A percentile compares a stretch with the other conserved stretches of the same genome.
Conservation (phyloP, 2,329 filamentous ascomycete species). For the Cladosporium sp. region DNA sequence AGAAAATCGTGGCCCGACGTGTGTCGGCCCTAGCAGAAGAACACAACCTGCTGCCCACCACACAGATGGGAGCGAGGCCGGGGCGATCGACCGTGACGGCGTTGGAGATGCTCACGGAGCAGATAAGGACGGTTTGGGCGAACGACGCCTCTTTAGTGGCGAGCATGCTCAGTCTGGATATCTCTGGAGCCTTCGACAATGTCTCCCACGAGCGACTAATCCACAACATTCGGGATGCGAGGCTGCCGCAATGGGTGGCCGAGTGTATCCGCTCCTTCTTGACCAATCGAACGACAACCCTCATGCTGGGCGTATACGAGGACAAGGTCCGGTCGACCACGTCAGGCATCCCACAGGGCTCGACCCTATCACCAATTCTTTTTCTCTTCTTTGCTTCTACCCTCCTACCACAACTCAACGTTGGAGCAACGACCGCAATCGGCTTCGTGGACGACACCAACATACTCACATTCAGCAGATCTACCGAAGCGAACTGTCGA, state of each 20-base stretch:
- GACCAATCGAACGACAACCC: conserved; percentile 12
- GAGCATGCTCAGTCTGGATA: conserved; percentile 36
- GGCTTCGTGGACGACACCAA: conserved; percentile 17
- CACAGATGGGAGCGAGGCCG: not conserved
- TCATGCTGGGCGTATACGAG: conserved; percentile 24
- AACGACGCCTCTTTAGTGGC: conserved; percentile 22
- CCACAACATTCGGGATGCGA: conserved; percentile 35
- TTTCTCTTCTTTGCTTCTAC: conserved; percentile 38
- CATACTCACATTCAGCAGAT: conserved; percentile 16
- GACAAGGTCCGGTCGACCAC: conserved; percentile 23
- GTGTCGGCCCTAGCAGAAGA: not conserved
- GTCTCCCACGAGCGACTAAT: conserved; percentile 40
- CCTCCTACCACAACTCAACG: conserved; percentile 24
- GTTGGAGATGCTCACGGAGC: conserved; percentile 2
- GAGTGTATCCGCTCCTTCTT: conserved; percentile 33
- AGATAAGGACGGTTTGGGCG: conserved; percentile 1
- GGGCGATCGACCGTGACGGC: not conserved
- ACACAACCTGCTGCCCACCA: not conserved
- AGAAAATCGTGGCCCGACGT: conserved; percentile 7
- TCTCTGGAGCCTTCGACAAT: conserved; percentile 36
- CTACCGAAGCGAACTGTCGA: conserved; percentile 13
- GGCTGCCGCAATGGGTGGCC: conserved; percentile 29
- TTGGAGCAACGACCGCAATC: not conserved
- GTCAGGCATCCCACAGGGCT: conserved; percentile 35
- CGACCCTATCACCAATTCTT: conserved; percentile 35